These are phyloP conservation scores for Annulohypoxylon maeteangense DNA, from an alignment of 495 filamentous ascomycete species.

Conservation along the genomic window DNA sequence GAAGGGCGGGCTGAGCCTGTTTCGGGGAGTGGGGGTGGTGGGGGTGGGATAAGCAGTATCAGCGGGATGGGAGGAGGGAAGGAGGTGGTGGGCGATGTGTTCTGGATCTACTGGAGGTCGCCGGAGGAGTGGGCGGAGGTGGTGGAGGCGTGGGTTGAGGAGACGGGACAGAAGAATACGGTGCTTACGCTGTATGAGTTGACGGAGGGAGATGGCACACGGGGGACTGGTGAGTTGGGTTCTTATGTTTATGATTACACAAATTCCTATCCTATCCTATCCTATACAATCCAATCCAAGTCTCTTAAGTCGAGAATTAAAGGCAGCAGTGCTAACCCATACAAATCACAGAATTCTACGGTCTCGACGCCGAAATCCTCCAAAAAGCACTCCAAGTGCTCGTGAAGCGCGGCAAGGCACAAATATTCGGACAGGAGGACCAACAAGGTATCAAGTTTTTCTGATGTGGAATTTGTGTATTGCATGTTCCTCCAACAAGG, in stretches of 20 bases:
- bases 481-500: neutral
- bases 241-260: slow-evolving; percentile 1
- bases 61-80: slow-evolving; percentile 59
- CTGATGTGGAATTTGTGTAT: slow-evolving; percentile 52
- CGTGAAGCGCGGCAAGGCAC: slow-evolving; percentile 89
- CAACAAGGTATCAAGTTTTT: slow-evolving; percentile 96
- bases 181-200: slow-evolving; percentile 63
- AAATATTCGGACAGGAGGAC: slow-evolving; percentile 90
- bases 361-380: slow-evolving; percentile 84
- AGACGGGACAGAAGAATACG: slow-evolving; percentile 57
- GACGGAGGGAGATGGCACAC: slow-evolving; percentile 55
- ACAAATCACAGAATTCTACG: slow-evolving; percentile 75
- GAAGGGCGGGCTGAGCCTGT: slow-evolving; percentile 79
- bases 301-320: neutral
- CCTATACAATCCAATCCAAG: too few relatives aligned
- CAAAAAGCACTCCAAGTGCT: slow-evolving; percentile 79
- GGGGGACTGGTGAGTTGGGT: slow-evolving; percentile 51
- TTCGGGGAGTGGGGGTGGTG: slow-evolving; percentile 63
- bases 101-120: slow-evolving; percentile 60
- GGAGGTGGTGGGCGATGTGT: slow-evolving; percentile 54
- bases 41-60: slow-evolving; percentile 58
- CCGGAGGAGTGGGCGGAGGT: slow-evolving; percentile 61
- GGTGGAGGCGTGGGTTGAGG: slow-evolving; percentile 59
- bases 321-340: slow-evolving; percentile 1
- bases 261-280: neutral